Base-by-base conservation (phyloP, 2,329 filamentous ascomycete genomes). In the Ophiocordyceps camponoti-leonardi region DNA sequence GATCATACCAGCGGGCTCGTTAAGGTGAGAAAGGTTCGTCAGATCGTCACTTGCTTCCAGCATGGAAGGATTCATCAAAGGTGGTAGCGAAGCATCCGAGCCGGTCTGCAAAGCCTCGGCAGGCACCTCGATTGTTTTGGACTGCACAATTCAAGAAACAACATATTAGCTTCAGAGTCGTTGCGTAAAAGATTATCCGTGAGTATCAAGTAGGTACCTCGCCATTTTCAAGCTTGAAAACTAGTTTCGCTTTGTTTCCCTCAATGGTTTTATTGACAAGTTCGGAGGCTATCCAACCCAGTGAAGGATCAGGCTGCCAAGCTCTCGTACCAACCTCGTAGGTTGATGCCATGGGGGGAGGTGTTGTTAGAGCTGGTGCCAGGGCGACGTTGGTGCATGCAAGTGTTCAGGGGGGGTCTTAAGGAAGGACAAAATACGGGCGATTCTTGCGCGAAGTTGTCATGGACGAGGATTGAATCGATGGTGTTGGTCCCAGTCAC, bases 41-140 rank as follows among this genome's bases (percentile, higher is more conserved):
- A 98, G 68, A 65, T 98, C 92, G 67, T 98, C 92, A 68, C 88
- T 95, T 55, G 92, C 92, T 74, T 98, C 92, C 54, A 98, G 83
- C 79, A 96, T 93, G 45, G 90, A 77, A 53, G 92, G 92, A 64
- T 98, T 98, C 87, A 96, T 96, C 56, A 98, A 67, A 44, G 92
- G 92, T 43, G 92, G 92, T 51, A 98, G 72, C 47, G 79, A 79
- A 45, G 81, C 68, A 65, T 88, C 81, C 58, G 79, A 83, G 61
- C 81, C 81, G 58, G 81, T 79, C 62, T 84, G 77, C 52, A 98
- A 70, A 55, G 80, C 86, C 54, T 81, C 77, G 50, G 79, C 65
- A 16, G 85, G 83, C 52, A 92, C 83, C 63, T 86, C 78, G 59
- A 95, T 66, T 12, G 74, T 78, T 70, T 86, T 92, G 59, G 74